phyloP scores from a whole-genome alignment of 176 grass and related monocot species.

The Musa schizocarpa region DNA sequence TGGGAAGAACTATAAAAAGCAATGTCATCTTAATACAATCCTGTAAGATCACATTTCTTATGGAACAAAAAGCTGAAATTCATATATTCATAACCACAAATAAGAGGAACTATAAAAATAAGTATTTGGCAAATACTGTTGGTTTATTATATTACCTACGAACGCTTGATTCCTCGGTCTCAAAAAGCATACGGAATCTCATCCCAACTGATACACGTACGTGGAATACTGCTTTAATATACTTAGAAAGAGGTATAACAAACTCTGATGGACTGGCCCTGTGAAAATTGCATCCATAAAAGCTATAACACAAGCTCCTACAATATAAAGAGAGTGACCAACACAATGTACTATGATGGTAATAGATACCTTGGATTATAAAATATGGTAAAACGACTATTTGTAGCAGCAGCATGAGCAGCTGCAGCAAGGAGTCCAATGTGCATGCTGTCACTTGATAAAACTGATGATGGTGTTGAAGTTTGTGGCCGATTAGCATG shows the following conservation, averaged over 20 bases:
- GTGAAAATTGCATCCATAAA: constrained; percentile 23
- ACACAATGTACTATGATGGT: constrained; percentile 12
- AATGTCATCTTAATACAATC: no score
- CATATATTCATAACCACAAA: no score
- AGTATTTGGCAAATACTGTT: neutral
- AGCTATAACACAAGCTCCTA: neutral
- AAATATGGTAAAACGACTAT: constrained; percentile 96
- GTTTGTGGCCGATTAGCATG: constrained; percentile 76
- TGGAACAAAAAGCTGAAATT: no score
- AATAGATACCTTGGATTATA: constrained; percentile 77
- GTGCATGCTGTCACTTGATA: constrained; percentile 99
- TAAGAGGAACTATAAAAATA: neutral
- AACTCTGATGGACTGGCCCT: constrained; percentile 98
- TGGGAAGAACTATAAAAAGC: no score
- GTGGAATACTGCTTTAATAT: constrained; percentile 96
- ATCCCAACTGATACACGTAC: constrained; percentile 89
- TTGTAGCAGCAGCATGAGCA: constrained; percentile 94
- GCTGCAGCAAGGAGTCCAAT: constrained; percentile 96
- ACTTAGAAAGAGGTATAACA: constrained; percentile 90
- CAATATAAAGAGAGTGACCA: neutral
- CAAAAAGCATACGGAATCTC: constrained; percentile 97
- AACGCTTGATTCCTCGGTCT: constrained; percentile 95
- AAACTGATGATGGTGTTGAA: constrained; percentile 92
- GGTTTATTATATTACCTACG: constrained; percentile 49
- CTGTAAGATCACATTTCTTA: no score